Conservation (phyloP, 805 yeast genomes). For the Kuraishia borneana region DNA sequence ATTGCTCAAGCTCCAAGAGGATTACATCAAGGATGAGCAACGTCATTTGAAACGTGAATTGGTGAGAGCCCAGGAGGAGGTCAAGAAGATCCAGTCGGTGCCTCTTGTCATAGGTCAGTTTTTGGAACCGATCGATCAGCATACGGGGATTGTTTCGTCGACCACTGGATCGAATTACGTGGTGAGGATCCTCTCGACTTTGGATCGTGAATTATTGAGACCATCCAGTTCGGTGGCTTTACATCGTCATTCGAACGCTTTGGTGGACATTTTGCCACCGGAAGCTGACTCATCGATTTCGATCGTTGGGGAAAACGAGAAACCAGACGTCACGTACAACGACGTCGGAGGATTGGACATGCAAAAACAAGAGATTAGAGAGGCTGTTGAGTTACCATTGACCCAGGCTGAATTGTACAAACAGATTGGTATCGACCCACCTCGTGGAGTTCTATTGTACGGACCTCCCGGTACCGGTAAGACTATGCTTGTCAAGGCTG, state of each 20-base stretch:
- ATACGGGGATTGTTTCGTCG: slow-evolving; percentile 92
- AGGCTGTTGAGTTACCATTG: slow-evolving; percentile 94
- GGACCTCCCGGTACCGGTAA: slow-evolving; percentile 99
- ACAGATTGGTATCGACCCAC: slow-evolving; percentile 98
- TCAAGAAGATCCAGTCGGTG: slow-evolving; percentile 92
- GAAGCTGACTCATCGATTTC: slow-evolving; percentile 97
- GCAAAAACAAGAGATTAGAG: slow-evolving; percentile 98
- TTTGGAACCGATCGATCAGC: slow-evolving; percentile 92
- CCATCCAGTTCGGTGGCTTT: slow-evolving; percentile 94
- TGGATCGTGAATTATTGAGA: slow-evolving; percentile 88
- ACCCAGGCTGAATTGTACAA: slow-evolving; percentile 92
- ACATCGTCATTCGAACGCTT: slow-evolving; percentile 96
- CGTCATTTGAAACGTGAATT: slow-evolving; percentile 92
- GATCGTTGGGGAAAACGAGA: slow-evolving; percentile 88
- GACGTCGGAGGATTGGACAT: slow-evolving; percentile 98
- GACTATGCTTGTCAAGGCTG: slow-evolving; percentile 98
- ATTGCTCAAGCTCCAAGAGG: slow-evolving; percentile 79
- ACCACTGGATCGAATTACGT: slow-evolving; percentile 98
- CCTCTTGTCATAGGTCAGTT: slow-evolving; percentile 98
- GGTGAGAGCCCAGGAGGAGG: slow-evolving; percentile 96
- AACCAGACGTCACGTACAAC: slow-evolving; percentile 86
- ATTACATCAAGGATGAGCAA: slow-evolving; percentile 91
- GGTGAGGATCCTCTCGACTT: slow-evolving; percentile 86
- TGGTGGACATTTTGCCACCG: slow-evolving; percentile 95
- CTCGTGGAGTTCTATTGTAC: slow-evolving; percentile 91